Conservation (phyloP, 768 basidiomycete species). For the Rhodosporidiobolus sp. region DNA sequence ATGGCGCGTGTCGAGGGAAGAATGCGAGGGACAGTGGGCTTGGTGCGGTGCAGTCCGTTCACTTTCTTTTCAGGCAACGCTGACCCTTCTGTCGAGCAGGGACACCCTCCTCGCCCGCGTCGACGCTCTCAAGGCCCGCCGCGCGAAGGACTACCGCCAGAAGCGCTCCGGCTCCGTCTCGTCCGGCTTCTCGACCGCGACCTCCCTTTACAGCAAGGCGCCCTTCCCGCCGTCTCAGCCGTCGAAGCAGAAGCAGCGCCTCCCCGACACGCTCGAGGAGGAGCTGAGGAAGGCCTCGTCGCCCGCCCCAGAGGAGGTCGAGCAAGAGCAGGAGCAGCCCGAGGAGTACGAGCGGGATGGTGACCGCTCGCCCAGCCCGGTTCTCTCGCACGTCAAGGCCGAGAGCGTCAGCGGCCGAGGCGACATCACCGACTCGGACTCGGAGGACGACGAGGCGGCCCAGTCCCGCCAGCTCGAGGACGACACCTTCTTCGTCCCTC, state of each 20-base stretch:
- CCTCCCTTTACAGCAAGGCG: background rate
- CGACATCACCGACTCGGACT: background rate
- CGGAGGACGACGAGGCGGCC: slow-evolving; percentile 2
- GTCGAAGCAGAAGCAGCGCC: background rate
- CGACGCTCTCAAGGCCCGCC: slow-evolving; percentile 61
- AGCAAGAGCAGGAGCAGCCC: background rate
- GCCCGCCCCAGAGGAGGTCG: background rate
- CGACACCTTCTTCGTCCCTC: slow-evolving; percentile 35
- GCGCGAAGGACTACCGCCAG: slow-evolving; percentile 21
- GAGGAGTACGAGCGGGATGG: background rate
- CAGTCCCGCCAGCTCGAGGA: background rate
- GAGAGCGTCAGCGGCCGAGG: background rate
- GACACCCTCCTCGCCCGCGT: slow-evolving; percentile 57
- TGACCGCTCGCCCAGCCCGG: background rate
- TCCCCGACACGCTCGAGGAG: background rate
- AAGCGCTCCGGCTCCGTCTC: slow-evolving; percentile 4
- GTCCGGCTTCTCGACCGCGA: slow-evolving; percentile 3
- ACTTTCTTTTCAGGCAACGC: slow-evolving; percentile 8
- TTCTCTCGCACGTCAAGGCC: background rate
- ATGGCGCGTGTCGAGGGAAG: slow-evolving; percentile 49
- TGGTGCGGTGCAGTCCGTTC: too few relatives aligned
- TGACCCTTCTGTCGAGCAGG: slow-evolving; percentile 48
- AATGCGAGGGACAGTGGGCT: slow-evolving; percentile 59
- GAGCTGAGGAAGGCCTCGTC: background rate
- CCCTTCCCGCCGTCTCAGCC: background rate